Evolutionary conservation across 306 rosid species (phyloP).

Genomic region (peach (Prunus persica)): Prunus_persica_NCBIv2 NC_034012.1:25354001-25354500

Average conservation of each 20-base stretch:
- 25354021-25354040: constrained; percentile 20
- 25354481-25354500: constrained; percentile 25
- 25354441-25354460: constrained; percentile 42
- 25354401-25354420: constrained; percentile 66
- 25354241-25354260: constrained; percentile 33
- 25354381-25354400: constrained; percentile 70
- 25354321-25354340: constrained; percentile 7
- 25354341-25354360: not conserved
- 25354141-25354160: constrained; percentile 58
- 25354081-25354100: constrained; percentile 32
- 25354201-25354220: constrained; percentile 46
- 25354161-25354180: constrained; percentile 22
- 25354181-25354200: constrained; percentile 30
- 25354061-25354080: constrained; percentile 24
- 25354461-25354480: constrained; percentile 48
- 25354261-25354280: constrained; percentile 9
- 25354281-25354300: not conserved
- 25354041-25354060: constrained; percentile 25
- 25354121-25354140: constrained; percentile 85
- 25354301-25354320: constrained; percentile 8
- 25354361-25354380: constrained; percentile 39
- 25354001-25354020: constrained; percentile 35
- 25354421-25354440: constrained; percentile 49
- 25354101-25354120: constrained; percentile 38
- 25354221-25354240: constrained; percentile 43